Base-by-base conservation (phyloP, 129 eudicot genomes). In the Artemisia tridentata region DNA sequence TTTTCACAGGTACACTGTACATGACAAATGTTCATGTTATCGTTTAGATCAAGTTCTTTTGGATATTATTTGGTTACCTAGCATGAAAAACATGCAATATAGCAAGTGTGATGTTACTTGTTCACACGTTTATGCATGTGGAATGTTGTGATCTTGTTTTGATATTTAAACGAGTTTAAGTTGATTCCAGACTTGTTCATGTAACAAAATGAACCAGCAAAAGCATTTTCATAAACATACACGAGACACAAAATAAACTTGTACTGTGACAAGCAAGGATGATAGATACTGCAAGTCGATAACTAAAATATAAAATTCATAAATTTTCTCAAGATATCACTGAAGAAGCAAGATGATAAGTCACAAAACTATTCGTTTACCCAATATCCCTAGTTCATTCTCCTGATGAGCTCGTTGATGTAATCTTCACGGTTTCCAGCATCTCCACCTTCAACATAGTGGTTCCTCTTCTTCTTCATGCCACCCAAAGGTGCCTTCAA, bases 401-500 rank as follows among this genome's bases (percentile, higher is more conserved):
- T 86, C 81, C 96, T 82, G 75, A 86, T 86, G 51, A 90, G 96
- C 74, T 86, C 86, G 18, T 90, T 90, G 71, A 86, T 85, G 77
- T 58, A 83, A 63, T 80, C 88, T 76, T 90, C 93, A n/a, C 93
- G 86, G 16, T 86, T 90, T 72, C 96, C 96, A 68, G 96, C 96
- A 78, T 89, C 92, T 20, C 96, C 96, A 3, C 92, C 96, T 79
- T 89, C 96, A 27, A 89, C 90, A 38, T 86, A 89, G 80, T 90
- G 96, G 38, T 84, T 90, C 67, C 92, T 82, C 84, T 89, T 89
- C 81, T 82, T 89, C 81, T 84, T 82, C 63, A 86, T 51, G 18
- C 96, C 92, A 67, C 96, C 92, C 82, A 89, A 72, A 18, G 96
- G 96, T 25, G 96, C 92, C 62, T 70, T 84, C 21, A 89, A 80